These are phyloP conservation scores for Aspergillus haitiensis DNA, from an alignment of 495 filamentous ascomycete genomes.

Conservation along the genomic window DNA sequence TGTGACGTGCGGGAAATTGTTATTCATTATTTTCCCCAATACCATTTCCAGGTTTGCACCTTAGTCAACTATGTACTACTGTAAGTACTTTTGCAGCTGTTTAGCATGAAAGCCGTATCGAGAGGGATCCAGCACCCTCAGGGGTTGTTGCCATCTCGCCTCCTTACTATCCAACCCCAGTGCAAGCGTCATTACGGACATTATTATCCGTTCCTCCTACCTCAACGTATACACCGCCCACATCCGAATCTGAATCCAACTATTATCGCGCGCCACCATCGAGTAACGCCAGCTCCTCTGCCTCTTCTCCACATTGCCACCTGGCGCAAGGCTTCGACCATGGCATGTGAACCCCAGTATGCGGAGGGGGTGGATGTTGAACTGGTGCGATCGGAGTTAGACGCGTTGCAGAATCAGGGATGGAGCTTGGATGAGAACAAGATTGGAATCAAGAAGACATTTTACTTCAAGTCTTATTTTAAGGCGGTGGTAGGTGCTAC, in stretches of 20 bases:
- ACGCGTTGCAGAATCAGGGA: conserved; percentile 33
- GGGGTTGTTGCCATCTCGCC: background rate
- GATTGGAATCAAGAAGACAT: conserved; percentile 45
- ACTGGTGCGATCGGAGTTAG: conserved; percentile 28
- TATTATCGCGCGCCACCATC: background rate
- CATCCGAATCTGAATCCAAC: background rate
- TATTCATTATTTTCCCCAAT: background rate
- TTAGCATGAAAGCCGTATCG: conserved; percentile 16
- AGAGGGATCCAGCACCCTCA: conserved; percentile 11
- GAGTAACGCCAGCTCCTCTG: background rate
- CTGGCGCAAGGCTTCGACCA: conserved; percentile 28
- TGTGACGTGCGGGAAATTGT: background rate
- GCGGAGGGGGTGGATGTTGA: conserved; percentile 38
- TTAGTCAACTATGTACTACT: background rate
- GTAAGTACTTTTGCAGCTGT: conserved; percentile 4
- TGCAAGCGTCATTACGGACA: conserved; percentile 5
- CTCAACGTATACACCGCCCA: background rate
- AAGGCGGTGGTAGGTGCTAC: conserved; percentile 41
- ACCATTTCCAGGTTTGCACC: background rate
- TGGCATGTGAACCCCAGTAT: conserved; percentile 27
- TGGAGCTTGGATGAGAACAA: conserved; percentile 43
- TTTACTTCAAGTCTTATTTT: conserved; percentile 48
- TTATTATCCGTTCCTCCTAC: background rate
- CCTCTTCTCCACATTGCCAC: background rate
- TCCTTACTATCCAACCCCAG: background rate